A percentile compares a stretch with the other conserved stretches of the same genome.
Evolutionary conservation across 495 filamentous ascomycete species (phyloP).

Genomic region (Corynascus novoguineensis): DNA sequence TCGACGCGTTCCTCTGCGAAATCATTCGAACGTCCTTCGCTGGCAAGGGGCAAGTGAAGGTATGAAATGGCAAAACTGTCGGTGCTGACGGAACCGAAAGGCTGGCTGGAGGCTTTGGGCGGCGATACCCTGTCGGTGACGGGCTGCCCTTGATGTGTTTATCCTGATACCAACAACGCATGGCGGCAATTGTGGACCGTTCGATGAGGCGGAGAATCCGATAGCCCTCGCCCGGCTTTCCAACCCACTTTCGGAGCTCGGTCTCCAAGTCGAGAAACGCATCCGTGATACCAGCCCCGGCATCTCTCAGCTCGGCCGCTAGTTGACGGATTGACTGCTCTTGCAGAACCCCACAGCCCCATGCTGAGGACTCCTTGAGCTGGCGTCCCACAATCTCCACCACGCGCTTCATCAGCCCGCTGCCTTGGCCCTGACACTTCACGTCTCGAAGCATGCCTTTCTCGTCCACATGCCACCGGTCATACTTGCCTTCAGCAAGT

Average conservation of each 20-base stretch:
- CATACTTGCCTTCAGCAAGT: slow-evolving; percentile 62
- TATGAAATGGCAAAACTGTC: slow-evolving; percentile 97
- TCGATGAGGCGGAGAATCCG: slow-evolving; percentile 81
- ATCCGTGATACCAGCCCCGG: slow-evolving; percentile 25
- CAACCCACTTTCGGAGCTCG: slow-evolving; percentile 63
- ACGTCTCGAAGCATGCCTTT: slow-evolving; percentile 78
- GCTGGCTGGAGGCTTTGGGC: slow-evolving; percentile 69
- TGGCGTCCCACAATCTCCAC: slow-evolving; percentile 91
- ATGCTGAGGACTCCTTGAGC: slow-evolving; percentile 76
- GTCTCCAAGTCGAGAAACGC: slow-evolving; percentile 29
- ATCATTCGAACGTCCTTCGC: slow-evolving; percentile 93
- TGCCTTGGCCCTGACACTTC: slow-evolving; percentile 49
- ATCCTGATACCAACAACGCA: slow-evolving; percentile 86
- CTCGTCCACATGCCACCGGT: slow-evolving; percentile 93
- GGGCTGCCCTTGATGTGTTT: slow-evolving; percentile 61
- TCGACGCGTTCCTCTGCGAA: slow-evolving; percentile 87
- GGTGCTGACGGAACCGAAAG: slow-evolving; percentile 83
- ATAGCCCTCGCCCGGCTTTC: slow-evolving; percentile 80
- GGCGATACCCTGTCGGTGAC: slow-evolving; percentile 55
- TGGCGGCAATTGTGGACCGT: slow-evolving; percentile 67
- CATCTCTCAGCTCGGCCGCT: slow-evolving; percentile 42
- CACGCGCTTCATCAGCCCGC: slow-evolving; percentile 92
- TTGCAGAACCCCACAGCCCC: slow-evolving; percentile 74
- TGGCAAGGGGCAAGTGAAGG: slow-evolving; percentile 90
- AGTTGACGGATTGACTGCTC: slow-evolving; percentile 40